Evolutionary conservation across 2,329 filamentous ascomycete species (phyloP), one percentile per base, ranked within the genome.

Genomic region (Sporothrix brunneoviolacea): DNA sequence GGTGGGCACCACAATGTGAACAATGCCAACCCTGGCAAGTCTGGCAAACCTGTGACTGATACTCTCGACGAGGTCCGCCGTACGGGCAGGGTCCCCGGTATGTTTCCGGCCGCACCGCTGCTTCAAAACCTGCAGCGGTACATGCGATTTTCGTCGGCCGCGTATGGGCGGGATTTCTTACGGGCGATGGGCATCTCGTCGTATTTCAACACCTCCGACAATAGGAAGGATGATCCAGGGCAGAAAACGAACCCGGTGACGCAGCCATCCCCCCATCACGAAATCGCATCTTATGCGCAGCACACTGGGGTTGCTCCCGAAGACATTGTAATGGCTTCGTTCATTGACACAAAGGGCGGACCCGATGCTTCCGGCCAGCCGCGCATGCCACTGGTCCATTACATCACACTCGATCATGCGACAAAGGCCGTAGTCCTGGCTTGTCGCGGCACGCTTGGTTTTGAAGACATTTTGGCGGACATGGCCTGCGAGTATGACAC

Each of bases 401-500:
- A 86, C 58, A 78, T 88, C 32, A 82, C 82, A 2, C 68, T 88
- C 1, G 84, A 88, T 57, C 82, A 86, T 59, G 80, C 83, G 46
- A 83, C 83, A 2, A 83, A 82, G 59, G 83, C 84, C 0, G 80
- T 88, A 0, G 83, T 88, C 0, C 69, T 88, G n/a, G 82, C 83
- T 1, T 84, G 85, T 45, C 77, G 84, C 33, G 84, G 84, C 2
- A 88, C 84, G 0, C 70, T 86, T 35, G 84, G 84, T 0, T 87
- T 88, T 54, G 84, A 88, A 59, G 84, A 88, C 60, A 78, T 88
- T 21, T 67, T 88, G 32, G 83, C 83, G 0, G 84, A 88, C 59
- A 79, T 88, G 76, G 83, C 83, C 27, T 88, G 84, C 64, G 84
- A 86, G 41, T 88, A 87, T 55, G 83, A 86, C 57, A 74, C 82